phyloP scores from a whole-genome alignment of 1,139 yeast species.

The Hemisphaericaspora lyxosophila region DNA sequence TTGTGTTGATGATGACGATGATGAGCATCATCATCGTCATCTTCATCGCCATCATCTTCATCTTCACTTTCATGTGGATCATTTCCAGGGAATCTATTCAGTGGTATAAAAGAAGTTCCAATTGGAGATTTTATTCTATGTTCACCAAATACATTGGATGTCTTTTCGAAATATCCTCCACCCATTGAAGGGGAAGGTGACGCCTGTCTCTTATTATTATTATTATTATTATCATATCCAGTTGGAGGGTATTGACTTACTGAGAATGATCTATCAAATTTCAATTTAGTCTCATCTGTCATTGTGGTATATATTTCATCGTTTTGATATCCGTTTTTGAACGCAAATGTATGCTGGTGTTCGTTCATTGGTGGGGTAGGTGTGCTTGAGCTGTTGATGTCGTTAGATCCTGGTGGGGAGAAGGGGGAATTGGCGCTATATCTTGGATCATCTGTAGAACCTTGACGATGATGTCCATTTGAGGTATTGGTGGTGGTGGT shows the following conservation, averaged over 20 bases:
- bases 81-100: conserved; percentile 2
- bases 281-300: conserved; percentile 4
- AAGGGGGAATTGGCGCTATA: conserved; percentile 8
- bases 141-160: conserved; percentile 3
- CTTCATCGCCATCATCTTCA: conserved; percentile 6
- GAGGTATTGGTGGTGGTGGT: not conserved
- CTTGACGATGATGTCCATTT: conserved; percentile 4
- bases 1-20: no score
- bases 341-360: conserved; percentile 2
- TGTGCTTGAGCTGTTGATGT: conserved; percentile 6
- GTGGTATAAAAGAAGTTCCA: conserved; percentile 5
- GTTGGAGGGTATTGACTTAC: conserved; percentile 22
- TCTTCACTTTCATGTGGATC: conserved; percentile 2
- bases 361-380: conserved; percentile 13
- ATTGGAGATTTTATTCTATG: conserved; percentile 11
- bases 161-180: conserved; percentile 15
- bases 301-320: conserved; percentile 3
- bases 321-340: conserved; percentile 6
- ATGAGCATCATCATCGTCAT: conserved; percentile 6
- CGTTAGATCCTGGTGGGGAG: conserved; percentile 9
- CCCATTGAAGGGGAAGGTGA: conserved; percentile 11
- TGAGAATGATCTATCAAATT: conserved; percentile 16
- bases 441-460: conserved; percentile 9
- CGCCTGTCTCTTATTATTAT: conserved; percentile 4
- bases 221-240: no score